These are phyloP conservation scores for Vitis riparia DNA, from an alignment of 164 flowering plant species.

Conservation along the genomic window DNA sequence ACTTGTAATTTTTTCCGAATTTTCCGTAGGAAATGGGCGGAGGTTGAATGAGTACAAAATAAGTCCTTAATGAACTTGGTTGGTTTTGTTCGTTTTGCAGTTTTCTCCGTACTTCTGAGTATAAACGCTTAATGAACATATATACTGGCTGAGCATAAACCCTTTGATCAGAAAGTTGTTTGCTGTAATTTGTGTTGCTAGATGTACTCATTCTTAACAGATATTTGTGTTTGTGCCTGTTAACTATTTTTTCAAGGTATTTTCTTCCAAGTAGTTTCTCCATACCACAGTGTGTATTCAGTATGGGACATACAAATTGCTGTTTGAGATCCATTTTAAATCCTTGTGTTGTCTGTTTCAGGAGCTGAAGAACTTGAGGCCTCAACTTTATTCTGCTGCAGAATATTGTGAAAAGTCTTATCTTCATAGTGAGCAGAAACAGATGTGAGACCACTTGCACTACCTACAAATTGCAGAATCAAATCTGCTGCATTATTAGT, in stretches of 20 bases:
- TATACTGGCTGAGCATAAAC: too few species aligned
- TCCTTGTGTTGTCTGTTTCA: constrained; percentile 23
- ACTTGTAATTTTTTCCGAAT: too few species aligned
- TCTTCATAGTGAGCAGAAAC: constrained; percentile 86
- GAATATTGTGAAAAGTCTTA: constrained; percentile 96
- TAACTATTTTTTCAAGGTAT: neutral
- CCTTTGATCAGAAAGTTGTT: too few species aligned
- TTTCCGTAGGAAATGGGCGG: too few species aligned
- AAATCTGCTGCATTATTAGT: too few species aligned
- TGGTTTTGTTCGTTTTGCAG: too few species aligned
- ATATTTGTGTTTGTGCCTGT: neutral
- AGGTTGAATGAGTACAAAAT: too few species aligned
- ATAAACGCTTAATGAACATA: too few species aligned
- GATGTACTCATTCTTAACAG: neutral
- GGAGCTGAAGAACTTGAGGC: constrained; percentile 93
- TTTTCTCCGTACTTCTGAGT: too few species aligned
- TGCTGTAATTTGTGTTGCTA: neutral
- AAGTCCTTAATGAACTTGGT: too few species aligned
- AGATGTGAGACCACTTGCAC: constrained; percentile 52
- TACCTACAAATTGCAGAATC: too few species aligned
- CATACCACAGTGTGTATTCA: neutral
- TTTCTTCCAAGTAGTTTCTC: neutral
- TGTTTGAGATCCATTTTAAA: neutral
- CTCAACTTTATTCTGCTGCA: constrained; percentile 97
- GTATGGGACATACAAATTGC: neutral